Percentiles rank a stretch among this genome's conserved stretches.
Conservation (phyloP, 2,329 filamentous ascomycete genomes). For the Phoma sp. region DNA sequence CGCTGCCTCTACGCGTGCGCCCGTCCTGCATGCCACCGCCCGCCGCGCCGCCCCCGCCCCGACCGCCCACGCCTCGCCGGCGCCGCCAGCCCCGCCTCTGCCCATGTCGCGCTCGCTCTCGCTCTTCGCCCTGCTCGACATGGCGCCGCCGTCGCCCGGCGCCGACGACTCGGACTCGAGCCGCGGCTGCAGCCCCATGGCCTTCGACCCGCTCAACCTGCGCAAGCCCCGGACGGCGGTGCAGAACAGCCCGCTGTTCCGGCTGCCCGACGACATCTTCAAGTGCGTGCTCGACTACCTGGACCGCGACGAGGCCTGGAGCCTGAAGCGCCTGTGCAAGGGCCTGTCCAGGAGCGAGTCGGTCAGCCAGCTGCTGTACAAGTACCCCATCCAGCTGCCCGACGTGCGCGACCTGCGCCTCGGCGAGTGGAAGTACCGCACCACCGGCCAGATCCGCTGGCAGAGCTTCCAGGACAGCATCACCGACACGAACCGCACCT, state of each 20-base stretch:
- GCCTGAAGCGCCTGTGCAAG: constrained; percentile 43
- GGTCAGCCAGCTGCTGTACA: constrained; percentile 44
- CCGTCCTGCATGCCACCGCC: not conserved
- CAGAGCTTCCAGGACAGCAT: constrained; percentile 41
- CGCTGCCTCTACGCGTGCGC: too few relatives aligned
- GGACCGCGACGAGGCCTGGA: constrained; percentile 42
- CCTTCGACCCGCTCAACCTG: constrained; percentile 27
- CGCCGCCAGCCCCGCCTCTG: not conserved
- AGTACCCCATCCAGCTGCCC: constrained; percentile 39
- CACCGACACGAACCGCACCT: constrained; percentile 39
- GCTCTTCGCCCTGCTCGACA: constrained; percentile 31
- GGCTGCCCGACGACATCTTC: constrained; percentile 48
- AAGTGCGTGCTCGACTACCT: constrained; percentile 47
- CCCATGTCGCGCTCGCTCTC: constrained; percentile 18
- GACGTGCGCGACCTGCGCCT: constrained; percentile 44
- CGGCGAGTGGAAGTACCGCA: constrained; percentile 45
- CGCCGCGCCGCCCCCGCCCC: not conserved
- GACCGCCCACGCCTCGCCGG: constrained; percentile 3
- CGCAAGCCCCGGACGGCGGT: constrained; percentile 23
- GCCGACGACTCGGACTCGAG: constrained; percentile 29
- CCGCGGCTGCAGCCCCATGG: constrained; percentile 33
- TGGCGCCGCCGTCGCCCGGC: constrained; percentile 29
- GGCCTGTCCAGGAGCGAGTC: constrained; percentile 41
- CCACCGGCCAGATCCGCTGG: constrained; percentile 40
- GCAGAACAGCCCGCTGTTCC: constrained; percentile 37